Evolutionary conservation across 2,329 filamentous ascomycete species (phyloP), one percentile per base, ranked within the genome.

Genomic region (Akanthomyces dipterigenus): DNA sequence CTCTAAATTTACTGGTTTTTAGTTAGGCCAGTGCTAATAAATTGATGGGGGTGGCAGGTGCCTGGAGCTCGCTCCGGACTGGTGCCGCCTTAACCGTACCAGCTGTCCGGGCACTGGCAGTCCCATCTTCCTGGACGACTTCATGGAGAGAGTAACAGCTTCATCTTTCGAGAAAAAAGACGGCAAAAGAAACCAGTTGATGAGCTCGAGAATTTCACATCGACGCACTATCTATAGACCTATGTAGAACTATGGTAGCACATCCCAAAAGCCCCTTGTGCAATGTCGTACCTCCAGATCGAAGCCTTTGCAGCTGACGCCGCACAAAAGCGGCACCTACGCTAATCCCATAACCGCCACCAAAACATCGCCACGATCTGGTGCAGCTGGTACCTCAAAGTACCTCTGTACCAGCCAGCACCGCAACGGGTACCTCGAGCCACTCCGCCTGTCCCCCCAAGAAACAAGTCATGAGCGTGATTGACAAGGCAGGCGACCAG

Each of bases 401-500:
- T 59, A 59, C 24, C 56, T 43, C 36, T 36, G 12, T 38, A 24
- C 46, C 24, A 26, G 14, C 46, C 24, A 6, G 6, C 22, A 6
- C 18, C 14, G 45, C n/a, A n/a, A 36, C 16, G 5, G 54, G 53
- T 62, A 62, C 60, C 46, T 26, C 43, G 12, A 11, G 16, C 50
- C 31, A 38, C 42, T 14, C 36, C 14, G 3, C 36, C 9, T 9
- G 28, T 22, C 45, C 22, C 8, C 34, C 50, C 20, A n/a, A 2
- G n/a, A 31, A 28, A 34, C n/a, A 56, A 43, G 56, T 60, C 42
- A 46, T 43, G 40, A 45, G 61, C 61, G 61, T 63, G 61, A 63
- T 42, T 60, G 28, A 24, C 42, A 55, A 63, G 61, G 61, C 61
- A 63, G 49, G 31, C 61, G 61, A 60, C 56, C 61, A 55, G 49